Percentiles rank a stretch among this genome's conserved stretches.
Evolutionary conservation across 345 rosid genomes (phyloP).

Genomic region (Camelina sativa): DNA sequence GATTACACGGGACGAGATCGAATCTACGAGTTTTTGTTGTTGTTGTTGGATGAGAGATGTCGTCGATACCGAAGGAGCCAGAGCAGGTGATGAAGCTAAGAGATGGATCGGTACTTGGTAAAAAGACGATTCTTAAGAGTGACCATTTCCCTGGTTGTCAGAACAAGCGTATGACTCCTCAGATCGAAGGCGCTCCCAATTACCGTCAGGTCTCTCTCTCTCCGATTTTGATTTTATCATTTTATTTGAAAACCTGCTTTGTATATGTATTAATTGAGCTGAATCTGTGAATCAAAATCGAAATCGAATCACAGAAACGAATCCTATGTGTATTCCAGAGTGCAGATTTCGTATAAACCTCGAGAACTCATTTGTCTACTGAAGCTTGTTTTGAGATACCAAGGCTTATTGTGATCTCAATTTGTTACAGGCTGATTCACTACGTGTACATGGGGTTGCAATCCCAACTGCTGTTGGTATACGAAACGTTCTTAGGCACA

Average conservation of each 20-base stretch:
- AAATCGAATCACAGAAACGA: constrained; percentile 24
- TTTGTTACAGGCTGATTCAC: constrained; percentile 68
- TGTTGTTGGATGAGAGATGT: constrained; percentile 50
- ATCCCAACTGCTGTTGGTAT: constrained; percentile 89
- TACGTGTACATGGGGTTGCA: constrained; percentile 91
- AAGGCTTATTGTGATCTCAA: not conserved
- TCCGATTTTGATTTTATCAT: not conserved
- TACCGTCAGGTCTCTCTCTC: constrained; percentile 76
- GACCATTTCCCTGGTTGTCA: constrained; percentile 99
- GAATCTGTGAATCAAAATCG: constrained; percentile 19
- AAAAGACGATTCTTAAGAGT: constrained; percentile 93
- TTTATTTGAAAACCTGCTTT: not conserved
- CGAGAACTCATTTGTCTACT: constrained; percentile 23
- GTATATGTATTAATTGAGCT: constrained; percentile 6
- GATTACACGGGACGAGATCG: not conserved
- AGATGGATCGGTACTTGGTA: constrained; percentile 97
- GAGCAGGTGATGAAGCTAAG: constrained; percentile 91
- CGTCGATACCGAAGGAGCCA: constrained; percentile 88
- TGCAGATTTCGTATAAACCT: constrained; percentile 1
- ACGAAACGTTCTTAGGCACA: constrained; percentile 81
- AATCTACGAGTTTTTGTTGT: not conserved
- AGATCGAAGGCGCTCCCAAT: constrained; percentile 98
- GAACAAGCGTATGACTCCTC: constrained; percentile 85
- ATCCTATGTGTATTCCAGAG: not conserved
- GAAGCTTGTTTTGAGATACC: constrained; percentile 10